Evolutionary conservation across 73 alveolate genomes (phyloP).

Genomic region (Paramecium octaurelia): DNA sequence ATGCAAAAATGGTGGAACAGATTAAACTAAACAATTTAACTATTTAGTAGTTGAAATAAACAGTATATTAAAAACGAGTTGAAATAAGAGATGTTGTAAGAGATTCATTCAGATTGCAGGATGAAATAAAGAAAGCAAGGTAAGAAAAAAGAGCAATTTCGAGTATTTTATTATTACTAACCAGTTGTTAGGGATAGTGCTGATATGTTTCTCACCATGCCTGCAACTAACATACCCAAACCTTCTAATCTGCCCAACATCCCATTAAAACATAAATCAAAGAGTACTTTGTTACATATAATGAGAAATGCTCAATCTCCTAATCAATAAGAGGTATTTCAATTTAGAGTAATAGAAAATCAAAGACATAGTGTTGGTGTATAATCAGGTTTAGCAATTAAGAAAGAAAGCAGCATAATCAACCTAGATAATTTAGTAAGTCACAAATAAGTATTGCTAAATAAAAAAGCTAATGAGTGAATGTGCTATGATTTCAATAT

Average conservation of each 20-base stretch:
- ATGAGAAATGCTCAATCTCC: background rate
- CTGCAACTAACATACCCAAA: background rate
- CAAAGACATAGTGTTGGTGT: background rate
- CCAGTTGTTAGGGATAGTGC: background rate
- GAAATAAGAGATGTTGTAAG: constrained; percentile 1
- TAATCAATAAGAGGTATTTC: background rate
- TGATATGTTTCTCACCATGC: background rate
- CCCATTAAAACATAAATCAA: background rate
- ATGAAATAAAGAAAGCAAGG: background rate
- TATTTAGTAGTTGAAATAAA: background rate
- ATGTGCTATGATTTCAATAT: background rate
- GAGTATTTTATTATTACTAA: background rate
- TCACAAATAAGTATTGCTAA: background rate
- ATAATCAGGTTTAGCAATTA: background rate
- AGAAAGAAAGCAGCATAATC: background rate
- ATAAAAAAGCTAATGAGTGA: background rate
- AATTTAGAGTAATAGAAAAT: background rate
- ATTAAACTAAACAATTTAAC: background rate
- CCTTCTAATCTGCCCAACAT: background rate
- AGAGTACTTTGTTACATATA: background rate
- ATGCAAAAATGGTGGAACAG: background rate
- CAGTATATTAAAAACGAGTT: background rate
- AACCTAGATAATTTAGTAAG: background rate
- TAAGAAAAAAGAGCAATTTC: background rate
- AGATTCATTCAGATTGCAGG: constrained; percentile 12